Percentiles rank a stretch among this genome's conserved stretches.
These are phyloP conservation scores for Suhomyces atakaporum DNA, from an alignment of 1,139 yeast species.

Conservation along the genomic window DNA sequence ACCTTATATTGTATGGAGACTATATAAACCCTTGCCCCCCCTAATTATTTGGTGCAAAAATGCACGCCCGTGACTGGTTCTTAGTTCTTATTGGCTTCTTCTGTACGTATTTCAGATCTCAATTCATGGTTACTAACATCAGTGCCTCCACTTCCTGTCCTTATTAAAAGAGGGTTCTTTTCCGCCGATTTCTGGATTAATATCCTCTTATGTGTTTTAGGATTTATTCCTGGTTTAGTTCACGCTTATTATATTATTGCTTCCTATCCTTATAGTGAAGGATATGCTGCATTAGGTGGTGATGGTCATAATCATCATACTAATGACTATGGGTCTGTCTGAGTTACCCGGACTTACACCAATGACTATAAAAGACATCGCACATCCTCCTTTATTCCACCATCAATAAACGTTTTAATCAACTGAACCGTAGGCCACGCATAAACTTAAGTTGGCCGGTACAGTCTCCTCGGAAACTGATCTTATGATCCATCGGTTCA, in stretches of 20 bases:
- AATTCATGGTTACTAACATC: conserved; percentile 9
- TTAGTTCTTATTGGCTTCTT: conserved; percentile 77
- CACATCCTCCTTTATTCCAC: conserved; percentile 1
- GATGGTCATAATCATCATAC: conserved; percentile 33
- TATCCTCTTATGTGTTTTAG: conserved; percentile 71
- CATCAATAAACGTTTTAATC: conserved; percentile 11
- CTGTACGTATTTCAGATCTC: conserved; percentile 20
- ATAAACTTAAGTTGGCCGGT: conserved; percentile 51
- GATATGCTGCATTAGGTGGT: conserved; percentile 30
- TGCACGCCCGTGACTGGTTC: conserved; percentile 78
- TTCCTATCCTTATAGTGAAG: conserved; percentile 51
- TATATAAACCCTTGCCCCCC: conserved; percentile 6
- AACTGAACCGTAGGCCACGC: conserved; percentile 24
- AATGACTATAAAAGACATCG: conserved; percentile 1
- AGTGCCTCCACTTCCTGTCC: conserved; percentile 82
- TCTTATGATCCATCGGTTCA: conserved; percentile 42
- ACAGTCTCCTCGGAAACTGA: conserved; percentile 14
- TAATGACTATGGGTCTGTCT: conserved; percentile 27
- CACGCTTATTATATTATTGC: conserved; percentile 65
- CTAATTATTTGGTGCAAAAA: conserved; percentile 16
- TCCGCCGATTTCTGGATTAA: conserved; percentile 74
- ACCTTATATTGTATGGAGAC: conserved; percentile 4
- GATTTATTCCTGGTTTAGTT: conserved; percentile 78
- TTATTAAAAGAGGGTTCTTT: conserved; percentile 71
- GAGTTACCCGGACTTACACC: conserved; percentile 15